Base-by-base conservation (phyloP, 768 basidiomycete species). In the Panaeolus cyanescens region DNA sequence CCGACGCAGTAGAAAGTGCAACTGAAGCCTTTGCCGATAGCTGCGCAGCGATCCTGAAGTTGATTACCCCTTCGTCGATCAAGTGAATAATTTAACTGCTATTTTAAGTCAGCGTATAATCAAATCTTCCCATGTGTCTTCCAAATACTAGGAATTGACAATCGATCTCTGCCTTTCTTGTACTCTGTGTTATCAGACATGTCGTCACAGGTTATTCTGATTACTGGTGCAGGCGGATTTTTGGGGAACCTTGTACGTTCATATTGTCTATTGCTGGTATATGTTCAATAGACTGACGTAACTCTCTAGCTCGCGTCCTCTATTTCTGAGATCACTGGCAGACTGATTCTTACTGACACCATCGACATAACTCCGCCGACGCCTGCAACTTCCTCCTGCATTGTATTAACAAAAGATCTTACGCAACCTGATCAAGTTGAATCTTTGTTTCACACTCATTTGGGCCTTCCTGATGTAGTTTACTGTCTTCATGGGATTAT, bases 401-500 rank as follows among this genome's bases (percentile, higher is more conserved):
- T 79, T 31, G 65, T 72, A 1, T 58, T 84, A 65, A 75, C 76
- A 63, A 76, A 74, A 3, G 79, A 83, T 67, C 67, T 83, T 62
- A 80, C 78, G 2, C 73, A 78, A 53, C 67, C 64, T 25, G 58
- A 65, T 15, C 71, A 79, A 55, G 67, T 75, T 32, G 72, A 80
- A 32, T 62, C 61, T 0, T 66, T 82, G 10, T 82, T 83, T 68
- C 65, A 68, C 19, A 80, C 78, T 9, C 55, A 68, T 25, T 69
- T 76, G 36, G 80, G 80, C 15, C 63, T 78, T 4, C 80, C 79
- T 0, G 77, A 79, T 62, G 78, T 76, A 6, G 70, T 83, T 19
- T 83, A 83, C 63, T 82, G 80, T 59, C 69, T 83, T 25, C 82
- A 84, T 66, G 86, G 86, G 2, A 84, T 87, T 65, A 86, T 88